A percentile compares a stretch with the other conserved stretches of the same genome.
Evolutionary conservation across 2,329 filamentous ascomycete genomes (phyloP).

Genomic region (Alternaria sp.): DNA sequence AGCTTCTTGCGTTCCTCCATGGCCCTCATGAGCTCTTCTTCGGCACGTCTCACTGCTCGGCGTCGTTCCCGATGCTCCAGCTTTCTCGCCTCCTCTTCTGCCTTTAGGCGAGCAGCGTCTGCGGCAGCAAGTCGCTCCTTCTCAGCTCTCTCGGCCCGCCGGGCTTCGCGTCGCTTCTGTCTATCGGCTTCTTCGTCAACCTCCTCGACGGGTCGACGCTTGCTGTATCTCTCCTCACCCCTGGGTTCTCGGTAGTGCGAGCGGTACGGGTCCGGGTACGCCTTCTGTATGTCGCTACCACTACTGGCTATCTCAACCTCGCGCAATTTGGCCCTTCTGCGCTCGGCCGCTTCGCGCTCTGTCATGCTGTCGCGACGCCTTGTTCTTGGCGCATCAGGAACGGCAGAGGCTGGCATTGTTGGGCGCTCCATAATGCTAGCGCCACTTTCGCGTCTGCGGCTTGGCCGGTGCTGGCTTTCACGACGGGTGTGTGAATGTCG

Average conservation of each 20-base stretch:
- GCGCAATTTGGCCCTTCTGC: conserved; percentile 25
- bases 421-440: conserved; percentile 37
- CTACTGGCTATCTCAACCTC: conserved; percentile 31
- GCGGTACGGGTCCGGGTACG: conserved; percentile 31
- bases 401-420: conserved; percentile 16
- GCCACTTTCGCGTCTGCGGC: conserved; percentile 41
- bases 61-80: conserved; percentile 39
- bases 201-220: conserved; percentile 32
- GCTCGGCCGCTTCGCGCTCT: conserved; percentile 31
- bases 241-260: conserved; percentile 36
- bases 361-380: conserved; percentile 44
- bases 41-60: conserved; percentile 30
- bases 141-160: conserved; percentile 37
- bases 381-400: conserved; percentile 26
- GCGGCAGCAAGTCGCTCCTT: conserved; percentile 34
- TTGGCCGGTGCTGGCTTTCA: conserved; percentile 34
- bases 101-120: conserved; percentile 29
- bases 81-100: conserved; percentile 32
- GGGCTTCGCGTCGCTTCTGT: conserved; percentile 36
- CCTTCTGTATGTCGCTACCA: conserved; percentile 35
- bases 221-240: conserved; percentile 37
- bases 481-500: conserved; percentile 39
- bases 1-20: conserved; percentile 28
- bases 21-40: conserved; percentile 25
- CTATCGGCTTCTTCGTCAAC: conserved; percentile 36